These are phyloP conservation scores for Suillus alpinus DNA, from an alignment of 768 basidiomycete species.

Conservation along the genomic window DNA sequence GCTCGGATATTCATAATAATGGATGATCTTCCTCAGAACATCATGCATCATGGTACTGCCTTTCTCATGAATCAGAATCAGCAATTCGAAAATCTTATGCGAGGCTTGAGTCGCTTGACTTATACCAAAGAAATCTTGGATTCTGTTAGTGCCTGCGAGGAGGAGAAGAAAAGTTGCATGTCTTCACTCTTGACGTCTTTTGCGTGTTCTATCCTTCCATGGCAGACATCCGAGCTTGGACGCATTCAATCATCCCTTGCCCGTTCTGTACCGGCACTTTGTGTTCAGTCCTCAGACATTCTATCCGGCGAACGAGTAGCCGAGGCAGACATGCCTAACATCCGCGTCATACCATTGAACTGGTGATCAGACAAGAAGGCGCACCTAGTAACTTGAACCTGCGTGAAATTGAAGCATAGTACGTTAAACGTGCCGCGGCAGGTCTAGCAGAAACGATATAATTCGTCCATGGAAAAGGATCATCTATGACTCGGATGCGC, in stretches of 20 bases:
- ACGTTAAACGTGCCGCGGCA: conserved; percentile 64
- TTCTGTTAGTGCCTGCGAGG: too few relatives aligned
- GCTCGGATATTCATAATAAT: too few relatives aligned
- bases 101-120: too few relatives aligned
- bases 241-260: conserved; percentile 71
- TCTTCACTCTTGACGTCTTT: too few relatives aligned
- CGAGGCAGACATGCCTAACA: conserved; percentile 91
- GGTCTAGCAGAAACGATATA: conserved; percentile 32
- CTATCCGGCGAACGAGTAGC: conserved; percentile 81
- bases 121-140: too few relatives aligned
- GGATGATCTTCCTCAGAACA: too few relatives aligned
- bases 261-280: conserved; percentile 77
- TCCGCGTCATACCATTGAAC: conserved; percentile 81
- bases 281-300: conserved; percentile 79
- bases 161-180: too few relatives aligned
- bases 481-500: conserved; percentile 70
- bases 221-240: conserved; percentile 42
- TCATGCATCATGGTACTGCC: too few relatives aligned
- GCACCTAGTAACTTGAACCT: conserved; percentile 67
- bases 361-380: conserved; percentile 89
- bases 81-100: too few relatives aligned
- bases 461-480: conserved; percentile 76
- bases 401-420: conserved; percentile 75
- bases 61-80: too few relatives aligned
- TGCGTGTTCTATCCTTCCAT: conserved; percentile 21